phyloP scores from a whole-genome alignment of 2,329 filamentous ascomycete genomes.

The Fusarium abutilonis region DNA sequence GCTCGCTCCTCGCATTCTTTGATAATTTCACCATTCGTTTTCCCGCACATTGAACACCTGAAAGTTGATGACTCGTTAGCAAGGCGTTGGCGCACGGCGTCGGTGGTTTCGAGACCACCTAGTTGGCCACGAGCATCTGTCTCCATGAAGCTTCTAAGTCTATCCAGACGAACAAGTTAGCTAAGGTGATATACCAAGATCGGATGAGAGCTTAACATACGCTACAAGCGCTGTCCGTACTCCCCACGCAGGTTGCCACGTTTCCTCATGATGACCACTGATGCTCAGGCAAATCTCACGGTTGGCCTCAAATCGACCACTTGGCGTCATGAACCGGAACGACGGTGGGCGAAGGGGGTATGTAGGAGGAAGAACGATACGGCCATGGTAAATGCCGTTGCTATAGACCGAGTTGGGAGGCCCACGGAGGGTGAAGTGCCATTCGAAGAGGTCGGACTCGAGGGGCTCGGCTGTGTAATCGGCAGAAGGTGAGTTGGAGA shows the following conservation, averaged over 20 bases:
- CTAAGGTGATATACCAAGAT: fast-evolving
- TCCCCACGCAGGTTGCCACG: conserved; percentile 98
- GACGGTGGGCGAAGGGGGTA: conserved; percentile 92
- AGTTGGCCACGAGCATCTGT: conserved; percentile 88
- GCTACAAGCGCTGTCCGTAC: conserved; percentile 86
- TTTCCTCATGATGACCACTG: conserved; percentile 95
- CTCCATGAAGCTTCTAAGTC: conserved; percentile 90
- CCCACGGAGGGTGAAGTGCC: conserved; percentile 97
- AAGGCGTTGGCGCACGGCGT: conserved; percentile 72
- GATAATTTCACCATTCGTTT: conserved; percentile 78
- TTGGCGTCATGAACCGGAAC: conserved; percentile 95
- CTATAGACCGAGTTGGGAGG: conserved; percentile 84
- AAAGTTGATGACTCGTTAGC: conserved; percentile 74
- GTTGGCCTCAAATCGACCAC: conserved; percentile 93
- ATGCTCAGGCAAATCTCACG: conserved; percentile 96
- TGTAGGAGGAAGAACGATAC: conserved; percentile 86
- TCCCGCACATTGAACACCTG: conserved; percentile 75
- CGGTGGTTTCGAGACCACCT: conserved; percentile 83
- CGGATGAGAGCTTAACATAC: conserved; percentile 48
- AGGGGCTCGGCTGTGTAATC: conserved; percentile 88
- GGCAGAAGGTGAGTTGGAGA: conserved; percentile 79
- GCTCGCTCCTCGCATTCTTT: conserved; percentile 72
- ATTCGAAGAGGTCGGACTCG: conserved; percentile 93
- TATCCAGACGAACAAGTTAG: conserved; percentile 35
- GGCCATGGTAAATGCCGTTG: conserved; percentile 90